Evolutionary conservation across 306 rosid species (phyloP).

Genomic region (Begonia fuchsioides): DNA sequence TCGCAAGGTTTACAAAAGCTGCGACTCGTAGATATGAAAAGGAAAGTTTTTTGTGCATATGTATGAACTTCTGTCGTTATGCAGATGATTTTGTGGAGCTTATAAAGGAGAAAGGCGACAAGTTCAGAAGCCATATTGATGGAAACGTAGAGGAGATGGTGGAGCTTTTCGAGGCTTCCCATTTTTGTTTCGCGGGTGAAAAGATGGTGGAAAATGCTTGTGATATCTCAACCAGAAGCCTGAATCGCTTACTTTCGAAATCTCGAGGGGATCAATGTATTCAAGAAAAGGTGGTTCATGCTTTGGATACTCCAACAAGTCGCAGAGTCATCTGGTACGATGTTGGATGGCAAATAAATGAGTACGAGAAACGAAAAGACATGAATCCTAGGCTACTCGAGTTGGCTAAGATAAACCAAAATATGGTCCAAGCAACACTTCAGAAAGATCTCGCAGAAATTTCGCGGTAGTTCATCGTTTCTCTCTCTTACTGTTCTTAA

Average conservation of each 20-base stretch:
- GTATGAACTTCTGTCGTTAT: background rate
- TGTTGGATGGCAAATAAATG: conserved; percentile 29
- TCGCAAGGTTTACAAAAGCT: conserved; percentile 22
- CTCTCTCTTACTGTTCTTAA: no score
- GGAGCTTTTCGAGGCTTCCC: conserved; percentile 26
- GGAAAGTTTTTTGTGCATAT: background rate
- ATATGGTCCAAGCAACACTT: conserved; percentile 25
- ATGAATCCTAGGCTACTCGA: conserved; percentile 17
- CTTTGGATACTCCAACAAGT: conserved; percentile 34
- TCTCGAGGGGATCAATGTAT: background rate
- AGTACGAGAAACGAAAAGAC: conserved; percentile 5
- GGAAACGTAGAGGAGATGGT: conserved; percentile 9
- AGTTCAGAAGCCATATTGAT: background rate
- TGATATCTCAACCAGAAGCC: conserved; percentile 1
- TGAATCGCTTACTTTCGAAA: conserved; percentile 7
- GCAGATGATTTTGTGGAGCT: conserved; percentile 19
- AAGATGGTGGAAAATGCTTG: conserved; percentile 15
- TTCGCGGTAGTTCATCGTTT: conserved; percentile 18
- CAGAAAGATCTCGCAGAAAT: conserved; percentile 35
- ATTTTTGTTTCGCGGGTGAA: conserved; percentile 32
- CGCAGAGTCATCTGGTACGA: conserved; percentile 58
- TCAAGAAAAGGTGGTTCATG: conserved; percentile 18
- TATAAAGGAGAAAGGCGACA: conserved; percentile 13
- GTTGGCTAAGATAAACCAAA: conserved; percentile 35
- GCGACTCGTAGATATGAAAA: background rate